A percentile compares a stretch with the other conserved stretches of the same genome.
Evolutionary conservation across 768 basidiomycete genomes (phyloP).

Genomic region (Clitopilus hobsonii): DNA sequence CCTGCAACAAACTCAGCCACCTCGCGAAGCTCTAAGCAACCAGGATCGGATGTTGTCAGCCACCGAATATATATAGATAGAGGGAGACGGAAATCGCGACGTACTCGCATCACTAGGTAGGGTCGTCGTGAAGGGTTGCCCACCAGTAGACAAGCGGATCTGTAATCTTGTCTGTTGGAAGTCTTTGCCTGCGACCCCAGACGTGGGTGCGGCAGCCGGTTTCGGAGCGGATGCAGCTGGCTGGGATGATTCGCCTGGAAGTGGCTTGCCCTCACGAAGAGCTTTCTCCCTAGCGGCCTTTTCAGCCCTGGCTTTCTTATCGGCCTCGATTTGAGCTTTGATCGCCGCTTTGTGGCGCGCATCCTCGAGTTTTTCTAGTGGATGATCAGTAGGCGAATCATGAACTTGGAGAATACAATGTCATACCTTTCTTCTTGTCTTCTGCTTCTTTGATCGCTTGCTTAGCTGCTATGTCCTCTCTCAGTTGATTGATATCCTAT

Average conservation of each 20-base stretch:
- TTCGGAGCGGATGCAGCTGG: conserved; percentile 26
- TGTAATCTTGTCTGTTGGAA: conserved; percentile 87
- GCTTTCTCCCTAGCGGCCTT: conserved; percentile 91
- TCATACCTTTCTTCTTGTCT: conserved; percentile 70
- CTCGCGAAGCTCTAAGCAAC: conserved; percentile 61
- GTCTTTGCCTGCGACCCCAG: conserved; percentile 59
- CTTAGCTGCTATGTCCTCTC: conserved; percentile 74
- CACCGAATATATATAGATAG: background rate
- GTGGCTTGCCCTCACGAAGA: conserved; percentile 66
- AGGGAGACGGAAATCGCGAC: conserved; percentile 22
- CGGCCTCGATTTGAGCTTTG: conserved; percentile 92
- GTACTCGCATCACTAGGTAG: conserved; percentile 74
- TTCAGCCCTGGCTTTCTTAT: conserved; percentile 85
- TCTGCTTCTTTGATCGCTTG: conserved; percentile 82
- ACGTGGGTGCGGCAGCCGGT: conserved; percentile 29
- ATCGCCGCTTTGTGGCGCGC: conserved; percentile 80
- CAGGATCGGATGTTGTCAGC: background rate
- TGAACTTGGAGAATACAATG: conserved; percentile 7
- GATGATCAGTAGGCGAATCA: background rate
- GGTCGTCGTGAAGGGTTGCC: conserved; percentile 76
- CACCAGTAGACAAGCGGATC: conserved; percentile 80
- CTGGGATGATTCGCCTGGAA: conserved; percentile 27
- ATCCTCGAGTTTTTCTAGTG: conserved; percentile 84
- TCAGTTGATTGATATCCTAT: conserved; percentile 67
- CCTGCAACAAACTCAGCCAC: conserved; percentile 86